Conservation (phyloP, 140 eudicot species). For the Oenanthe javanica region DNA sequence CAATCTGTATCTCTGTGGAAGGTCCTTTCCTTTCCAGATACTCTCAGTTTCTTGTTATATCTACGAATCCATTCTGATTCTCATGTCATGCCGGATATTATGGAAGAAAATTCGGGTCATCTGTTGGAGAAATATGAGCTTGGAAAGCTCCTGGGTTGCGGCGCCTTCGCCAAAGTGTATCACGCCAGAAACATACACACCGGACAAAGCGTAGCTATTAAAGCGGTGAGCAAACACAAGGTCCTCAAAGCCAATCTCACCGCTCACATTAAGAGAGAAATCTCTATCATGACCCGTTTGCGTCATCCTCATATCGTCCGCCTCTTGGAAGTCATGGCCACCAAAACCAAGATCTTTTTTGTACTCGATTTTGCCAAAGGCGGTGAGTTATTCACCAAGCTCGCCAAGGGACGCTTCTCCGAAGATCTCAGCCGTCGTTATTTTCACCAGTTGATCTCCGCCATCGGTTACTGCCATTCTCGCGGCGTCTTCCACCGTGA, state of each 20-base stretch:
- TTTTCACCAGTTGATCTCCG: conserved; percentile 68
- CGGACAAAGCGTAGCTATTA: conserved; percentile 62
- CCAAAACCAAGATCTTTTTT: conserved; percentile 54
- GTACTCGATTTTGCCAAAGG: conserved; percentile 69
- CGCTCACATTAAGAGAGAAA: conserved; percentile 64
- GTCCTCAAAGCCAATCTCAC: conserved; percentile 50
- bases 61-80: not conserved
- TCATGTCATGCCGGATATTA: conserved; percentile 28
- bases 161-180: conserved; percentile 82
- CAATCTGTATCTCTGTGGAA: not conserved
- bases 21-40: not conserved
- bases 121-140: conserved; percentile 65
- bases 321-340: conserved; percentile 70
- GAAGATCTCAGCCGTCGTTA: conserved; percentile 69
- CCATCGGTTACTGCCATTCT: conserved; percentile 67
- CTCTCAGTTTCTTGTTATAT: too few species aligned
- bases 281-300: conserved; percentile 62
- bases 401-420: conserved; percentile 54
- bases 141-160: conserved; percentile 73
- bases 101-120: conserved; percentile 23
- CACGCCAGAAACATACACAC: conserved; percentile 46
- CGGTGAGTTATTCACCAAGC: conserved; percentile 75
- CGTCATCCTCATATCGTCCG: conserved; percentile 71
- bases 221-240: conserved; percentile 56
- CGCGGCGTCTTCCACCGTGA: conserved; percentile 77